Conservation (phyloP, 192 early-diverging fungal species). For the Mortierella hygrophila region DNA sequence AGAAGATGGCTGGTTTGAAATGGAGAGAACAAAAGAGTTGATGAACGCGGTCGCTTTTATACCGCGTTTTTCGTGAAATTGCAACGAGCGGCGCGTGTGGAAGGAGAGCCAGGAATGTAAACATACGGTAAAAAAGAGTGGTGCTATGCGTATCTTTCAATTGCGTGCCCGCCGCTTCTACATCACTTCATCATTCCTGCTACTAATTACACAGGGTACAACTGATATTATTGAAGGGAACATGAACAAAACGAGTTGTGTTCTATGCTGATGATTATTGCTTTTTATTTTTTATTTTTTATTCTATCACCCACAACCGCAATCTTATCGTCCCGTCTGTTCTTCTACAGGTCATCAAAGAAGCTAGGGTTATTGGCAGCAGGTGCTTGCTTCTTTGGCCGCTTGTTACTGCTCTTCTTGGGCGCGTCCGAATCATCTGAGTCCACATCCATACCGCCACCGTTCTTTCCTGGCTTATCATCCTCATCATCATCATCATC, state of each 20-base stretch:
- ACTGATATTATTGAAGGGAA: too few relatives aligned
- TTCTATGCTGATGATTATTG: neutral
- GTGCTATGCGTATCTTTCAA: neutral
- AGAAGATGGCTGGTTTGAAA: neutral
- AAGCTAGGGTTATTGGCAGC: constrained; percentile 30
- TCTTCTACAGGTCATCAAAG: constrained; percentile 47
- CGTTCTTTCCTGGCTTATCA: constrained; percentile 37
- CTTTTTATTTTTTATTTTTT: neutral
- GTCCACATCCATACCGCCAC: constrained; percentile 39
- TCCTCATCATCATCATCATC: constrained; percentile 37
- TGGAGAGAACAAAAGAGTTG: neutral
- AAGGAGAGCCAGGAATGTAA: neutral
- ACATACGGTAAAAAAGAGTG: too few relatives aligned
- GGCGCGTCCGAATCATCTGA: constrained; percentile 55
- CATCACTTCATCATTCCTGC: neutral
- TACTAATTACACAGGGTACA: neutral
- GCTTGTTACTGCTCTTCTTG: constrained; percentile 38
- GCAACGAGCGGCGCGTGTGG: neutral
- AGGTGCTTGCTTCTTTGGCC: constrained; percentile 43
- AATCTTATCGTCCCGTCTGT: neutral
- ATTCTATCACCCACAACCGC: neutral
- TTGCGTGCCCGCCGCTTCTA: neutral
- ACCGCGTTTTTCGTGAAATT: neutral
- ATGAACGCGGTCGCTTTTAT: neutral
- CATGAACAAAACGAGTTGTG: neutral